A percentile compares a stretch with the other conserved stretches of the same genome.
phyloP scores from a whole-genome alignment of 2,329 filamentous ascomycete species.

The Epichloe elymi region DNA sequence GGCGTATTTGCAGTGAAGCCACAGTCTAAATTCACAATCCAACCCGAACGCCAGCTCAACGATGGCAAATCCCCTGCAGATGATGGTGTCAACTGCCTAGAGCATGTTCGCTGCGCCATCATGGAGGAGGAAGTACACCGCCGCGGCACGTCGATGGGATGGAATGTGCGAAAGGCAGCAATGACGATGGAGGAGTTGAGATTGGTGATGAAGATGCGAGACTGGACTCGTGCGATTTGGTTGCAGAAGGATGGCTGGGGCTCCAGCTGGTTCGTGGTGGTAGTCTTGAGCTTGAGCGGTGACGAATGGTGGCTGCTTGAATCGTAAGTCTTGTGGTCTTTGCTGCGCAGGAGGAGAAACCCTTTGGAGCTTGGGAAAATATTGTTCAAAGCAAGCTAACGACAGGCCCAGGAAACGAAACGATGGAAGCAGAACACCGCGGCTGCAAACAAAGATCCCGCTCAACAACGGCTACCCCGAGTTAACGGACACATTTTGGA shows the following conservation, averaged over 20 bases:
- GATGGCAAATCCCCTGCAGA: constrained; percentile 39
- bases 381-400: neutral
- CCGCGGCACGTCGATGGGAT: constrained; percentile 49
- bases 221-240: constrained; percentile 52
- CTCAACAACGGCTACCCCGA: constrained; percentile 31
- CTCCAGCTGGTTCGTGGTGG: constrained; percentile 56
- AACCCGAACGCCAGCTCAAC: constrained; percentile 55
- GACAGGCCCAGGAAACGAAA: constrained; percentile 9
- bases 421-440: constrained; percentile 13
- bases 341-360: neutral
- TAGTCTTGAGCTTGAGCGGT: constrained; percentile 56
- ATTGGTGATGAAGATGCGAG: constrained; percentile 47
- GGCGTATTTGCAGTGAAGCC: constrained; percentile 64
- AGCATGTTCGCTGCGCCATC: constrained; percentile 47
- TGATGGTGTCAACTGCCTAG: constrained; percentile 44
- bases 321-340: constrained; percentile 29
- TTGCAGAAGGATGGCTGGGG: constrained; percentile 63
- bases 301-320: constrained; percentile 71
- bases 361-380: constrained; percentile 1
- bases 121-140: constrained; percentile 48
- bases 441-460: constrained; percentile 27
- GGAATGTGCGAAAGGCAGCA: constrained; percentile 39
- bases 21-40: constrained; percentile 39
- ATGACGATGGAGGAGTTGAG: constrained; percentile 42
- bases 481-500: constrained; percentile 37